Conservation (phyloP, 768 basidiomycete genomes). For the Hypholoma sublateritium region DNA sequence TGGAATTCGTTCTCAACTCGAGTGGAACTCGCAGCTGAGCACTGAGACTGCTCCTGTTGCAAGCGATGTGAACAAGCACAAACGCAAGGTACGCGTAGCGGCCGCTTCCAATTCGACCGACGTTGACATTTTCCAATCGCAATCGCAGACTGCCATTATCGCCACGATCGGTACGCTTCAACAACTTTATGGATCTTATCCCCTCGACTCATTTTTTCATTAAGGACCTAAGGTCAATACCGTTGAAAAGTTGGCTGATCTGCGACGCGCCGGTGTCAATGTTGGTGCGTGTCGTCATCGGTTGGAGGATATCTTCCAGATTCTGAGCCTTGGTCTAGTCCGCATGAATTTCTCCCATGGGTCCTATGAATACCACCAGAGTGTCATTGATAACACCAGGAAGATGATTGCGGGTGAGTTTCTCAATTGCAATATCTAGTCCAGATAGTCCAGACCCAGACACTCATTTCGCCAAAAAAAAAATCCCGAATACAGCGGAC, state of each 20-base stretch:
- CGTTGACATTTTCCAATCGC: neutral
- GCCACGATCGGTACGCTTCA: conserved; percentile 83
- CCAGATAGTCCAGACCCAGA: conserved; percentile 2
- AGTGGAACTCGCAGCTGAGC: conserved; percentile 87
- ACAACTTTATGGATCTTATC: conserved; percentile 3
- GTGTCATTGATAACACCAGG: conserved; percentile 96
- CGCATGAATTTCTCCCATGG: conserved; percentile 99
- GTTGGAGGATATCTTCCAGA: neutral
- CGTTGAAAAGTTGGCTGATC: conserved; percentile 81
- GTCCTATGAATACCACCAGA: conserved; percentile 97
- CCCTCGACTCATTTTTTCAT: conserved; percentile 5
- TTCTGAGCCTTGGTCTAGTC: conserved; percentile 46
- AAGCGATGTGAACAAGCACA: conserved; percentile 78
- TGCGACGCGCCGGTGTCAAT: conserved; percentile 93
- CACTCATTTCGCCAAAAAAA: conserved; percentile 4
- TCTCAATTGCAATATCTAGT: neutral
- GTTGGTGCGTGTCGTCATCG: conserved; percentile 65
- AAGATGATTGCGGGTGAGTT: conserved; percentile 74
- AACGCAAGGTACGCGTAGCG: conserved; percentile 74
- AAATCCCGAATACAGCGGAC: conserved; percentile 43
- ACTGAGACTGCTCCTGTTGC: conserved; percentile 70
- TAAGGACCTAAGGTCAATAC: conserved; percentile 93
- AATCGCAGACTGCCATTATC: conserved; percentile 87
- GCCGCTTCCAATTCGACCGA: conserved; percentile 9
- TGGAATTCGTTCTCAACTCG: conserved; percentile 78